Percentiles rank a stretch among this genome's conserved stretches.
Conservation (phyloP, 768 basidiomycete genomes). For the Lactarius trivialis region DNA sequence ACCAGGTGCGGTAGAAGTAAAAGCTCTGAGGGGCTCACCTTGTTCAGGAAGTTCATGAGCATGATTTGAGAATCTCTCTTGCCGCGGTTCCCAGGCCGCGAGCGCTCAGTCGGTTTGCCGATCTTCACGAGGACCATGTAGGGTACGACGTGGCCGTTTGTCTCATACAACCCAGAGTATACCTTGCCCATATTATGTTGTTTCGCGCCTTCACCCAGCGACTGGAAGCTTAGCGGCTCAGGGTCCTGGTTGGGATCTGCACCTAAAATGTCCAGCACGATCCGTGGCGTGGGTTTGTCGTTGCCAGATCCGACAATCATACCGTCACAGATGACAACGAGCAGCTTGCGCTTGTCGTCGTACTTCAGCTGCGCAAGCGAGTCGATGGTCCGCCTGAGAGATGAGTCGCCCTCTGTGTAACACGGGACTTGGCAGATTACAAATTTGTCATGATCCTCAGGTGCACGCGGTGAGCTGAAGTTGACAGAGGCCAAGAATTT, state of each 20-base stretch:
- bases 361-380: slow-evolving; percentile 92
- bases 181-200: slow-evolving; percentile 99
- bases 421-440: slow-evolving; percentile 97
- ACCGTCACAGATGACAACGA: slow-evolving; percentile 93
- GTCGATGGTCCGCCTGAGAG: slow-evolving; percentile 84
- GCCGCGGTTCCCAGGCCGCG: slow-evolving; percentile 92
- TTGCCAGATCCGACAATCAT: slow-evolving; percentile 98
- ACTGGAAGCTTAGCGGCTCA: slow-evolving; percentile 90
- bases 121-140: slow-evolving; percentile 90
- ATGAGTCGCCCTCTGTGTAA: slow-evolving; percentile 92
- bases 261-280: slow-evolving; percentile 94
- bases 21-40: slow-evolving; percentile 40
- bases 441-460: slow-evolving; percentile 95
- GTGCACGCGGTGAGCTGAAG: slow-evolving; percentile 71
- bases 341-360: slow-evolving; percentile 94
- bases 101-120: slow-evolving; percentile 91
- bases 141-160: slow-evolving; percentile 90
- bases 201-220: slow-evolving; percentile 88
- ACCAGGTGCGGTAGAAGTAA: not conserved
- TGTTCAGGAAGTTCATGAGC: slow-evolving; percentile 97
- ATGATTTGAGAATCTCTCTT: slow-evolving; percentile 98
- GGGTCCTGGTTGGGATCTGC: slow-evolving; percentile 90
- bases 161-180: slow-evolving; percentile 93
- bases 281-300: slow-evolving; percentile 91
- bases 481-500: slow-evolving; percentile 91